A percentile compares a stretch with the other conserved stretches of the same genome.
phyloP scores from a whole-genome alignment of 2,329 filamentous ascomycete species.

The Penicillium sp. region DNA sequence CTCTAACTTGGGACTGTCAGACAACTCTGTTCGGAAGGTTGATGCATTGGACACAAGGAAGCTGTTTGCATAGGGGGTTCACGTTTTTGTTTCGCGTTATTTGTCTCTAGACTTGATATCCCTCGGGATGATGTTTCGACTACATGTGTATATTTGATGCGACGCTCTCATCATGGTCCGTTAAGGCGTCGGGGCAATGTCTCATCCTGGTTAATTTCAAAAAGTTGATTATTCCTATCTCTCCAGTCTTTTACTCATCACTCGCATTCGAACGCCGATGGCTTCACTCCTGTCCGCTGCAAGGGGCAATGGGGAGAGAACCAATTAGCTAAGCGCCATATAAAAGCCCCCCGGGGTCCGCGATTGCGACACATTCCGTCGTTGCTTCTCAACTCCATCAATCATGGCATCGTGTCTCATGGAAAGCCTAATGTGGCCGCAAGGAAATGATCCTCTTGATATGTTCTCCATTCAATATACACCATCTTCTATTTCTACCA shows the following conservation, averaged over 20 bases:
- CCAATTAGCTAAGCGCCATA: constrained; percentile 15
- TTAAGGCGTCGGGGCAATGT: constrained; percentile 36
- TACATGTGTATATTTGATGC: constrained; percentile 40
- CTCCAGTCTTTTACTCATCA: background rate
- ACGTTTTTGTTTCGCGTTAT: constrained; percentile 20
- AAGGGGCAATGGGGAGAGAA: constrained; percentile 3
- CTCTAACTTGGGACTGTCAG: constrained; percentile 73
- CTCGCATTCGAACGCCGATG: too few relatives aligned
- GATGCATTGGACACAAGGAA: constrained; percentile 75
- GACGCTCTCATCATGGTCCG: constrained; percentile 34
- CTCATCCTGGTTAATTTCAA: constrained; percentile 25
- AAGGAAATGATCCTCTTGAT: constrained; percentile 1
- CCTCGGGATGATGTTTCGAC: constrained; percentile 28
- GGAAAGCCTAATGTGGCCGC: constrained; percentile 22
- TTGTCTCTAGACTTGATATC: constrained; percentile 34
- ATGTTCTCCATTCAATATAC: constrained; percentile 2
- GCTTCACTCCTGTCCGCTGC: background rate
- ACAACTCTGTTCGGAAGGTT: constrained; percentile 58
- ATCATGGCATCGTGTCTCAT: constrained; percentile 24
- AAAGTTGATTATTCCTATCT: constrained; percentile 18
- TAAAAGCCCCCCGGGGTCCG: background rate
- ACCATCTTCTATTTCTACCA: constrained; percentile 13
- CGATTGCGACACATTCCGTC: constrained; percentile 4
- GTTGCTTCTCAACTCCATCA: constrained; percentile 14
- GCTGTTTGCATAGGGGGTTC: constrained; percentile 61